A percentile compares a stretch with the other conserved stretches of the same genome.
These are phyloP conservation scores for Tardiomyces depauwii DNA, from an alignment of 1,139 yeast genomes.

Conservation along the genomic window DNA sequence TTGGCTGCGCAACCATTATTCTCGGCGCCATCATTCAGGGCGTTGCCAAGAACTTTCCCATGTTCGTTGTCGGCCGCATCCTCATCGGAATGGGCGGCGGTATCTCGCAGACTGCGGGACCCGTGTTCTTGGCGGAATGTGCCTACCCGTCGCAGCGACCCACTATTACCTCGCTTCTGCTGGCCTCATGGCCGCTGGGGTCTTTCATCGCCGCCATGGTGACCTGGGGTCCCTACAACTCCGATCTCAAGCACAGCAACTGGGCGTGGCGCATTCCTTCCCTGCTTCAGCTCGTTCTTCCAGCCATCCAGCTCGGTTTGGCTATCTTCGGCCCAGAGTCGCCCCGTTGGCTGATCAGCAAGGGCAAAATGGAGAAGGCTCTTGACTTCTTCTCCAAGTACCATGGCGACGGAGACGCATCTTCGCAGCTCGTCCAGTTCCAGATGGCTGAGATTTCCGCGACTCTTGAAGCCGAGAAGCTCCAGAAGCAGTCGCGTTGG, in stretches of 20 bases:
- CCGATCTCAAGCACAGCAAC: not conserved
- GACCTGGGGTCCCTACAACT: conserved; percentile 33
- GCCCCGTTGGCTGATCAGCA: conserved; percentile 60
- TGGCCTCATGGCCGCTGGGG: conserved; percentile 41
- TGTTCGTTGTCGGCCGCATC: conserved; percentile 50
- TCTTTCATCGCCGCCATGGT: conserved; percentile 34
- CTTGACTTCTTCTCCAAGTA: conserved; percentile 37
- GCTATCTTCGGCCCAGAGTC: conserved; percentile 51
- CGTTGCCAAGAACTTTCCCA: conserved; percentile 57
- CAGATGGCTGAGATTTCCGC: conserved; percentile 38
- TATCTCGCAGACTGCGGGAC: conserved; percentile 57
- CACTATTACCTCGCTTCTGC: conserved; percentile 36
- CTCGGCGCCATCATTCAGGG: conserved; percentile 2
- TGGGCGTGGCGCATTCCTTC: not conserved
- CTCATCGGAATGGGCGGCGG: conserved; percentile 64
- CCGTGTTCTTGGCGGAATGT: conserved; percentile 66
- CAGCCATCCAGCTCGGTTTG: conserved; percentile 34
- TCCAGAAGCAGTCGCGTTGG: conserved; percentile 28
- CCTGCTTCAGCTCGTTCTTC: conserved; percentile 40
- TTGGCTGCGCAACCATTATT: conserved; percentile 29
- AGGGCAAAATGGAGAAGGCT: conserved; percentile 49
- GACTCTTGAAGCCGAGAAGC: conserved; percentile 43
- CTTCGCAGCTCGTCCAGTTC: not conserved
- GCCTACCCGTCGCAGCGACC: conserved; percentile 57
- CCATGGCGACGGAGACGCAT: conserved; percentile 41